Evolutionary conservation across 805 yeast genomes (phyloP), one percentile per base, ranked within the genome.

Genomic region (Kazachstania bromeliacearum): DNA sequence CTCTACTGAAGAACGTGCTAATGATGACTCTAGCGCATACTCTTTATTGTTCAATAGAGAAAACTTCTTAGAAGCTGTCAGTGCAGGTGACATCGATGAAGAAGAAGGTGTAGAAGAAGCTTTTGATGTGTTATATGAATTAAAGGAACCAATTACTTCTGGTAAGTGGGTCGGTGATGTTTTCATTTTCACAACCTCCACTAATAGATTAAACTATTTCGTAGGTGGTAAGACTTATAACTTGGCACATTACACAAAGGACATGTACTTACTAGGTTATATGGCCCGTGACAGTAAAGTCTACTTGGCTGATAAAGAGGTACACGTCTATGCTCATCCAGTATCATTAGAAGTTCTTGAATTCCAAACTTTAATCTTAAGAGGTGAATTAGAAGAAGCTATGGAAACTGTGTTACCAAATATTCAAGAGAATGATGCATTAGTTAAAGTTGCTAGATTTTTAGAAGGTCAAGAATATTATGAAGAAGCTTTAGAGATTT

Each of bases 141-240:
- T 85, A 41, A 72, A 74, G 39, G 99, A 92, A 57, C 64, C 77
- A 14, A 74, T 89, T 26, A 75, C 83, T 41, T 79, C 94, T 20
- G 96, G 96, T 53, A 80, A 79, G 59, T 92, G 96, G 87, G 87
- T 88, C 51, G 98, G 97, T 47, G 97, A 92, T 65, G 96, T 92
- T 31, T 88, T 89, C 59, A 75, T 92, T 36, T 92, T 81, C 66
- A 85, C 96, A 12, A 85, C 96, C 2, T 54, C 77, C 14, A 70
- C 94, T 17, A 85, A 87, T 64, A 77, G 97, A 60, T 70, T 92
- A 55, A 89, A 88, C 63, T 92, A 92, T 59, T 74, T 87, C 43
- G 97, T 92, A 42, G 98, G 98, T 50, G 94, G 94, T 27, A 84
- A 87, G 53, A 77, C 83, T 17, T 85, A 85, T 60, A 92, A 87